Evolutionary conservation across 2,329 filamentous ascomycete species (phyloP), one percentile per base, ranked within the genome.

Genomic region (Cladosporium sp.): DNA sequence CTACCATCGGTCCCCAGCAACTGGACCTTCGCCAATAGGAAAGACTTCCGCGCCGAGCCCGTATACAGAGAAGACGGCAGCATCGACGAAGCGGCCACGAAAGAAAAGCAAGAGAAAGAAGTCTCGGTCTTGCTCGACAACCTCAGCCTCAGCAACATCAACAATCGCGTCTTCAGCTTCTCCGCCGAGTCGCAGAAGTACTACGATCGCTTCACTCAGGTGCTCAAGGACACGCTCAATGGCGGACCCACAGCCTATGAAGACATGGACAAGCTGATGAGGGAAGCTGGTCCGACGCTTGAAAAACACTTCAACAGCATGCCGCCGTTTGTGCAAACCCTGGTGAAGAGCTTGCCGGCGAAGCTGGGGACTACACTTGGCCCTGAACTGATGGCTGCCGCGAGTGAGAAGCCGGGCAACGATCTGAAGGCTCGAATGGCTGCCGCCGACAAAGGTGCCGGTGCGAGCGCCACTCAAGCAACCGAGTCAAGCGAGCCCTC

Each of bases 241-340:
- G 93, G 93, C 55, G 93, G 89, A 1, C 93, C 93, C 3, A 96
- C 92, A 0, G 93, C 93, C 2, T 96, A 95, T 68, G 80, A 86
- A 64, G 93, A 99, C 66, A 84, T 99, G n/a, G 83, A 85, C 61
- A 80, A 78, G 64, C 73, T 85, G 15, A 73, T 85, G 56, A 82
- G 75, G 8, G 80, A 82, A 50, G 80, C 79, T n/a, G 81, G 84
- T 55, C 70, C 74, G n/a, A 78, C 84, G 56, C 68, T 86, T 15
- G 80, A 84, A 61, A 78, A 80, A 56, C 80, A 83, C 54, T 86
- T 82, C 62, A 75, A 76, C 15, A 71, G 83, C 56, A 79, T 97
- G 39, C 92, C 92, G 0, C 75, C 77, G 0, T 88, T 88, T 57
- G 74, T 97, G 32, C 84, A 95, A 73, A 95, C 90, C 67, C 79